Conservation (phyloP, 768 basidiomycete genomes). For the Termitomyces sp. region DNA sequence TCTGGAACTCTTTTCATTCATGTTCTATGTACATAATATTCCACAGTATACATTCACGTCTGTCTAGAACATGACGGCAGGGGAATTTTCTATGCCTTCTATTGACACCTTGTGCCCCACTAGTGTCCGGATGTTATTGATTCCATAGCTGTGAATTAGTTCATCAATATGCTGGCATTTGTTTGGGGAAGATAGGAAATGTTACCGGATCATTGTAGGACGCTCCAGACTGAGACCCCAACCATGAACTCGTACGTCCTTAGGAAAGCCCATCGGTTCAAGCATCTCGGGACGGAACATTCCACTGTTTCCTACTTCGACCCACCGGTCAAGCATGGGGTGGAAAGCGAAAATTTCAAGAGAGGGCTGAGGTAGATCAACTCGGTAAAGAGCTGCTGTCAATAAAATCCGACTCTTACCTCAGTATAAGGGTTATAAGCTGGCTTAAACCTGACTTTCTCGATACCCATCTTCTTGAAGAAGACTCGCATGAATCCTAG, state of each 20-base stretch:
- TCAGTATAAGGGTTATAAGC: constrained; percentile 99
- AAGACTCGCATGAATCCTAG: constrained; percentile 97
- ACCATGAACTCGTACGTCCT: constrained; percentile 93
- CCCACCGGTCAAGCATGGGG: constrained; percentile 88
- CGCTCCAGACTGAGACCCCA: constrained; percentile 95
- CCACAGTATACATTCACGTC: background rate
- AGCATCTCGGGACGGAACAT: constrained; percentile 99
- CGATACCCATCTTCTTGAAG: constrained; percentile 97
- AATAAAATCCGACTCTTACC: constrained; percentile 31
- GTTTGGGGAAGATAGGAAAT: background rate
- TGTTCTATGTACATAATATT: background rate
- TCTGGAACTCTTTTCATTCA: constrained; percentile 4
- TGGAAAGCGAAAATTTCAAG: constrained; percentile 99
- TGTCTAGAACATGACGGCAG: constrained; percentile 83
- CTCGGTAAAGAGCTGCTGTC: background rate
- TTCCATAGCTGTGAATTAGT: constrained; percentile 67
- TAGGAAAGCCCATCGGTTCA: constrained; percentile 97
- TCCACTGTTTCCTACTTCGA: constrained; percentile 97
- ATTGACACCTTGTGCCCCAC: constrained; percentile 97
- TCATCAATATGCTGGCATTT: background rate
- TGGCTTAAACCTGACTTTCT: constrained; percentile 93
- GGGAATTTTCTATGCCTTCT: constrained; percentile 81
- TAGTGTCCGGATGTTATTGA: constrained; percentile 93
- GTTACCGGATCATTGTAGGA: constrained; percentile 96
- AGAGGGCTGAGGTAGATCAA: constrained; percentile 56